Evolutionary conservation across 108 stramenopile species (phyloP).

Genomic region (Fragilariopsis cylindrus): DNA sequence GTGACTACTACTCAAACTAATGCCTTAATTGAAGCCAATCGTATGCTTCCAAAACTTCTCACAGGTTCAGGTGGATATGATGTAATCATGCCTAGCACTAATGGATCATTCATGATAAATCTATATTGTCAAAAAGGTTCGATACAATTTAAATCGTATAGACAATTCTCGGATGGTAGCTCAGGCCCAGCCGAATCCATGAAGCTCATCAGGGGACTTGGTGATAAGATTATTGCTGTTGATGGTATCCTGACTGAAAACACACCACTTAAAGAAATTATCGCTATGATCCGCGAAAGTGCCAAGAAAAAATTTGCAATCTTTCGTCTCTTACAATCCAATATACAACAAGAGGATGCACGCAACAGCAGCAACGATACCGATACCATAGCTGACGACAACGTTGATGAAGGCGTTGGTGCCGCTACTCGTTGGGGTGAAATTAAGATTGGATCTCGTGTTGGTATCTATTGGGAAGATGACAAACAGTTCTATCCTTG

Average conservation of each 20-base stretch:
- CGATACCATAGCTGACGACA: too few relatives aligned
- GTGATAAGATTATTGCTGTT: constrained; percentile 82
- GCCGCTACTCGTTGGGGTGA: constrained; percentile 23
- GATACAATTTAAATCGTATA: constrained; percentile 21
- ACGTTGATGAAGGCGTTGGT: too few relatives aligned
- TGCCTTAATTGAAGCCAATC: too few relatives aligned
- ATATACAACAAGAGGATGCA: too few relatives aligned
- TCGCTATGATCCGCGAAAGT: constrained; percentile 58
- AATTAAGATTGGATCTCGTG: constrained; percentile 43
- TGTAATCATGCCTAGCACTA: too few relatives aligned
- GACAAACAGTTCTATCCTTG: constrained; percentile 63
- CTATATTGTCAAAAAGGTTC: too few relatives aligned
- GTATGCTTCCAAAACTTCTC: too few relatives aligned
- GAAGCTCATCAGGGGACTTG: constrained; percentile 57
- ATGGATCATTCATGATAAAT: too few relatives aligned
- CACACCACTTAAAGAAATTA: constrained; percentile 78
- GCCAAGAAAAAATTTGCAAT: constrained; percentile 65
- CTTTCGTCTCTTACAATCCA: constrained; percentile 57
- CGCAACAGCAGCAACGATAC: too few relatives aligned
- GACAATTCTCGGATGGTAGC: constrained; percentile 52
- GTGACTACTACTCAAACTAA: too few relatives aligned
- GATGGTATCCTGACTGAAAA: constrained; percentile 71
- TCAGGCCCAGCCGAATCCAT: constrained; percentile 71
- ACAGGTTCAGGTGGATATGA: too few relatives aligned
- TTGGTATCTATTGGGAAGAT: constrained; percentile 61